phyloP scores from a whole-genome alignment of 1,139 yeast species.

The Pichia sp. region DNA sequence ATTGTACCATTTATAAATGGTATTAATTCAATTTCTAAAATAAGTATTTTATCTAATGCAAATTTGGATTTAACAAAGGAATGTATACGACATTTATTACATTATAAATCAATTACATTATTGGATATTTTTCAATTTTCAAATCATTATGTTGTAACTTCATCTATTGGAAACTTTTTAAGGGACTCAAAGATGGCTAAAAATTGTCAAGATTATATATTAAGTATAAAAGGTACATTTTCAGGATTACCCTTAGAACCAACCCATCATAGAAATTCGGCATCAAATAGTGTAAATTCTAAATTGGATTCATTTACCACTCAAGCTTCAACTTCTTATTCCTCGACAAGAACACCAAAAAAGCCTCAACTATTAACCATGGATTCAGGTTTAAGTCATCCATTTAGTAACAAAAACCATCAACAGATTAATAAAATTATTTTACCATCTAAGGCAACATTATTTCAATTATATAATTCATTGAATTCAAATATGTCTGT shows the following conservation, averaged over 20 bases:
- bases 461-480: constrained; percentile 73
- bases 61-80: constrained; percentile 73
- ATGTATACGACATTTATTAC: constrained; percentile 86
- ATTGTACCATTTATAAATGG: constrained; percentile 86
- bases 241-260: constrained; percentile 10
- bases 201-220: constrained; percentile 80
- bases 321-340: not conserved
- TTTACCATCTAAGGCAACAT: constrained; percentile 56
- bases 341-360: not conserved
- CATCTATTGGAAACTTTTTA: constrained; percentile 62
- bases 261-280: constrained; percentile 17
- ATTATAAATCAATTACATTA: constrained; percentile 77
- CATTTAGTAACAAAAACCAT: not conserved
- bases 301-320: not conserved
- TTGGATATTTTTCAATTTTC: constrained; percentile 85
- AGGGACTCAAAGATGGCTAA: constrained; percentile 61
- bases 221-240: constrained; percentile 29
- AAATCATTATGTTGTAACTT: constrained; percentile 85
- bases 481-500: constrained; percentile 74
- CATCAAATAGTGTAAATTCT: constrained; percentile 15
- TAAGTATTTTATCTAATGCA: constrained; percentile 75
- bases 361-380: constrained; percentile 6
- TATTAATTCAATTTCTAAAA: constrained; percentile 69
- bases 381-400: constrained; percentile 7
- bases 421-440: constrained; percentile 8